Conservation (phyloP, 805 yeast genomes). For the Yarrowia keelungensis region DNA sequence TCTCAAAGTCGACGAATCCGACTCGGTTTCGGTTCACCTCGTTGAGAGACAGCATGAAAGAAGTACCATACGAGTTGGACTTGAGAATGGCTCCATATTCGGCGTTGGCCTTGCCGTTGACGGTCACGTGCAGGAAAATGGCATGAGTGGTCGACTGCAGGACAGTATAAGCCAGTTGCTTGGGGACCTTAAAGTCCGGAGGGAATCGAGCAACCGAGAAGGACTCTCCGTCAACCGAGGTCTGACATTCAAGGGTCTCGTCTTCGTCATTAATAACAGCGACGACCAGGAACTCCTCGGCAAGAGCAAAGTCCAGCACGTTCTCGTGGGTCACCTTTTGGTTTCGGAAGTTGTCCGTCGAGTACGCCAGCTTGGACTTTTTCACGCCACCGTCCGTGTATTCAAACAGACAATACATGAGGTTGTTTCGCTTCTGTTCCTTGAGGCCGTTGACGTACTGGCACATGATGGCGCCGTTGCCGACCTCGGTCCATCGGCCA, state of each 20-base stretch:
- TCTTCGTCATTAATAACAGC: constrained; percentile 60
- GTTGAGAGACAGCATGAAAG: constrained; percentile 70
- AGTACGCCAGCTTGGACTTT: constrained; percentile 52
- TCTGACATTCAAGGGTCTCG: constrained; percentile 67
- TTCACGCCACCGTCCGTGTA: constrained; percentile 28
- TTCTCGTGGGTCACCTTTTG: constrained; percentile 55
- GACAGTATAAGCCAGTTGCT: constrained; percentile 77
- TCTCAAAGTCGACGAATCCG: constrained; percentile 91
- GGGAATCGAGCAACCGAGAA: constrained; percentile 88
- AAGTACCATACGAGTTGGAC: constrained; percentile 90
- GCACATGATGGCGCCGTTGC: constrained; percentile 65
- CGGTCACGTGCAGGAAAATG: constrained; percentile 83
- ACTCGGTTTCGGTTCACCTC: constrained; percentile 73
- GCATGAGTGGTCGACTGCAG: constrained; percentile 75
- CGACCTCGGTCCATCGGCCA: constrained; percentile 60
- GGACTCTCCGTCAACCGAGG: constrained; percentile 75
- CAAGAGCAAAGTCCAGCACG: constrained; percentile 75
- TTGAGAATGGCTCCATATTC: constrained; percentile 84
- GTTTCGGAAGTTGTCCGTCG: constrained; percentile 60
- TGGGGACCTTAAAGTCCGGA: constrained; percentile 61
- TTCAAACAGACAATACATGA: constrained; percentile 67
- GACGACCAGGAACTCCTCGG: constrained; percentile 74
- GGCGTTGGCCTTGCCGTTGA: constrained; percentile 55
- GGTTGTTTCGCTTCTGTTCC: constrained; percentile 55
- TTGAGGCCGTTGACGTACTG: constrained; percentile 68